These are phyloP conservation scores for Phytophthora pluvialis DNA, from an alignment of 352 stramenopile species.

Conservation along the genomic window DNA sequence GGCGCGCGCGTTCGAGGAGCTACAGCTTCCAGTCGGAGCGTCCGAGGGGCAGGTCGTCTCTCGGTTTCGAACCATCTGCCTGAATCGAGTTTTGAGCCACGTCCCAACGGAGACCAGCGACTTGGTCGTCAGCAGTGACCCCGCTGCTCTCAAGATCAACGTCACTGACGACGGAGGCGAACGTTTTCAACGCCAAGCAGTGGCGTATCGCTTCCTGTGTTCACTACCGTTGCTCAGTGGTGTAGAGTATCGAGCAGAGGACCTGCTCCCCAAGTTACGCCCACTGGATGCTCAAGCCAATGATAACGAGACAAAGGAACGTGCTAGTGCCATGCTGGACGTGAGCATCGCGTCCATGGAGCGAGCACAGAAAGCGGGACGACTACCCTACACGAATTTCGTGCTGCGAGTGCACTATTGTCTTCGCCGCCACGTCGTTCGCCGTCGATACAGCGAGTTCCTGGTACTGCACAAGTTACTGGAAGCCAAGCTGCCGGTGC, in stretches of 20 bases:
- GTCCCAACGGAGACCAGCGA: constrained; percentile 13
- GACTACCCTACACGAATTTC: constrained; percentile 78
- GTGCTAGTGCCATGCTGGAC: constrained; percentile 68
- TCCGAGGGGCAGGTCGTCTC: constrained; percentile 55
- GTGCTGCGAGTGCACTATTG: constrained; percentile 78
- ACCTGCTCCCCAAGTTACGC: constrained; percentile 52
- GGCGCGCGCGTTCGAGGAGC: constrained; percentile 57
- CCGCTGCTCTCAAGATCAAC: constrained; percentile 8
- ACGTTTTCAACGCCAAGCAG: constrained; percentile 62
- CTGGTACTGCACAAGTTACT: constrained; percentile 50
- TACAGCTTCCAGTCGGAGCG: constrained; percentile 57
- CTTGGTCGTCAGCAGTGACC: not conserved
- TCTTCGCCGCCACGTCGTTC: constrained; percentile 69
- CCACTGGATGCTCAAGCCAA: constrained; percentile 41
- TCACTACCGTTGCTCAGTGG: constrained; percentile 51
- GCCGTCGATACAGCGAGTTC: constrained; percentile 74
- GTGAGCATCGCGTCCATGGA: constrained; percentile 68
- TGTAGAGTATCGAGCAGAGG: constrained; percentile 38
- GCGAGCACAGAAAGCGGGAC: constrained; percentile 54
- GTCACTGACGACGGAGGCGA: constrained; percentile 25
- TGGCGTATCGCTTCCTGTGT: constrained; percentile 70
- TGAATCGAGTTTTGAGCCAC: constrained; percentile 45
- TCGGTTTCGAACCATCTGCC: constrained; percentile 55
- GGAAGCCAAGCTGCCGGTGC: constrained; percentile 49
- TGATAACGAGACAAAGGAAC: constrained; percentile 33